phyloP scores from a whole-genome alignment of 306 rosid genomes.

The Dryas alaskensis region DNA sequence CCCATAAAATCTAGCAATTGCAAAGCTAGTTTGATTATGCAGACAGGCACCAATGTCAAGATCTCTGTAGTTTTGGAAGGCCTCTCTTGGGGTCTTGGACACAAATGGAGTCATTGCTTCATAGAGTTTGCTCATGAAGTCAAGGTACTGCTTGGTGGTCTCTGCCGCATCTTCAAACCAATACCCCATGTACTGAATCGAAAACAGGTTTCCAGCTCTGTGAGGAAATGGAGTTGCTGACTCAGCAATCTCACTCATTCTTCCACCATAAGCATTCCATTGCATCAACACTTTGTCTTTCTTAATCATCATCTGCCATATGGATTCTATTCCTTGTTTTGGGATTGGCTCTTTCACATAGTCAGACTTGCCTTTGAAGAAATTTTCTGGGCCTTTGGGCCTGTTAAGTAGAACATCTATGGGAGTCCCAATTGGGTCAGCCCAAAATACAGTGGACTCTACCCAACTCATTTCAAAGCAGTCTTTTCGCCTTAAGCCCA shows the following conservation, averaged over 20 bases:
- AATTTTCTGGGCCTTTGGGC: not conserved
- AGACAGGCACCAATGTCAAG: conserved; percentile 19
- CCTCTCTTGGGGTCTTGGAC: conserved; percentile 27
- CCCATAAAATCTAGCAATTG: conserved; percentile 23
- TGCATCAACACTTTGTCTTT: not conserved
- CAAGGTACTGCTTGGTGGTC: conserved; percentile 26
- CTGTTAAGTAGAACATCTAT: not conserved
- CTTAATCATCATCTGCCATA: conserved; percentile 11
- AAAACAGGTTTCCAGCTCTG: conserved; percentile 33
- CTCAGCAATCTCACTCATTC: conserved; percentile 40
- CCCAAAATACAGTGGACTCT: conserved; percentile 17
- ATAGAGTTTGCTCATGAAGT: conserved; percentile 22
- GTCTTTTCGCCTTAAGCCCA: conserved; percentile 1
- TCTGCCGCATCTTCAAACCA: conserved; percentile 23
- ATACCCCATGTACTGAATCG: not conserved
- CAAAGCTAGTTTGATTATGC: not conserved
- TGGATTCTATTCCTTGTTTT: not conserved
- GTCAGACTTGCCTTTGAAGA: conserved; percentile 21
- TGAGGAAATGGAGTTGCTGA: conserved; percentile 44
- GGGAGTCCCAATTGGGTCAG: not conserved
- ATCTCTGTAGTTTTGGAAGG: conserved; percentile 29
- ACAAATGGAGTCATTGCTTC: conserved; percentile 20
- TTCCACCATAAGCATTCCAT: conserved; percentile 23
- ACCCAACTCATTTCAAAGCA: conserved; percentile 25
- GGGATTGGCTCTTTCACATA: conserved; percentile 29